Evolutionary conservation across 2,329 filamentous ascomycete genomes (phyloP).

Genomic region (Ascosphaera apis): DNA sequence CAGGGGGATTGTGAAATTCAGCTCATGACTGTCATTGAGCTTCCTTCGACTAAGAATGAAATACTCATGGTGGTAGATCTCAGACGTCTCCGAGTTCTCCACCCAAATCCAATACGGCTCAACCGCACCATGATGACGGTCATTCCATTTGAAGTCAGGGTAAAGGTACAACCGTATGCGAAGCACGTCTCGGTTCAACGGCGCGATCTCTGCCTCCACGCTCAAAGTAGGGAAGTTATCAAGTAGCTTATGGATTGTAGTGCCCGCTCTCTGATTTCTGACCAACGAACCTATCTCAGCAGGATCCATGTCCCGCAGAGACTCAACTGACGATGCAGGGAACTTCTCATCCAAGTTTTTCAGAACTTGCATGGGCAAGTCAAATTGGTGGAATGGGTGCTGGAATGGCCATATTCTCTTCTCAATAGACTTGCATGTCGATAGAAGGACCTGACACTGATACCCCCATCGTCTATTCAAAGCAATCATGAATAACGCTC

Average conservation of each 20-base stretch:
- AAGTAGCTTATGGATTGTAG: slow-evolving; percentile 55
- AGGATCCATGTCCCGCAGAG: slow-evolving; percentile 76
- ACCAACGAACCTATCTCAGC: slow-evolving; percentile 78
- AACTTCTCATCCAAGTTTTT: slow-evolving; percentile 69
- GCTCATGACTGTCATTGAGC: slow-evolving; percentile 84
- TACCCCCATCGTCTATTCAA: slow-evolving; percentile 89
- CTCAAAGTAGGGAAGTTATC: slow-evolving; percentile 81
- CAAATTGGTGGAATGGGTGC: slow-evolving; percentile 88
- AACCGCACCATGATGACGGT: slow-evolving; percentile 75
- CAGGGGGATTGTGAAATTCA: slow-evolving; percentile 91
- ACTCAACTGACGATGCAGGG: slow-evolving; percentile 48
- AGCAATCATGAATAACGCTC: slow-evolving; percentile 92
- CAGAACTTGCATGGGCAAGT: slow-evolving; percentile 61
- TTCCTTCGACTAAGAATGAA: slow-evolving; percentile 83
- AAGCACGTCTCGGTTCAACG: slow-evolving; percentile 79
- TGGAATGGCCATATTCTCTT: slow-evolving; percentile 88
- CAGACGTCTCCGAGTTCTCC: slow-evolving; percentile 88
- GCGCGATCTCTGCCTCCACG: slow-evolving; percentile 84
- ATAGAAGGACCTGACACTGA: slow-evolving; percentile 75
- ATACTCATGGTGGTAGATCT: slow-evolving; percentile 95
- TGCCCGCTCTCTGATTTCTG: slow-evolving; percentile 73
- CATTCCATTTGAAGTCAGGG: slow-evolving; percentile 87
- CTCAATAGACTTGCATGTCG: slow-evolving; percentile 90
- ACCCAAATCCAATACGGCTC: slow-evolving; percentile 99
- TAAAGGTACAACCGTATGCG: slow-evolving; percentile 71